These are phyloP conservation scores for Microdochium nivale DNA, from an alignment of 2,329 filamentous ascomycete species.

Conservation along the genomic window DNA sequence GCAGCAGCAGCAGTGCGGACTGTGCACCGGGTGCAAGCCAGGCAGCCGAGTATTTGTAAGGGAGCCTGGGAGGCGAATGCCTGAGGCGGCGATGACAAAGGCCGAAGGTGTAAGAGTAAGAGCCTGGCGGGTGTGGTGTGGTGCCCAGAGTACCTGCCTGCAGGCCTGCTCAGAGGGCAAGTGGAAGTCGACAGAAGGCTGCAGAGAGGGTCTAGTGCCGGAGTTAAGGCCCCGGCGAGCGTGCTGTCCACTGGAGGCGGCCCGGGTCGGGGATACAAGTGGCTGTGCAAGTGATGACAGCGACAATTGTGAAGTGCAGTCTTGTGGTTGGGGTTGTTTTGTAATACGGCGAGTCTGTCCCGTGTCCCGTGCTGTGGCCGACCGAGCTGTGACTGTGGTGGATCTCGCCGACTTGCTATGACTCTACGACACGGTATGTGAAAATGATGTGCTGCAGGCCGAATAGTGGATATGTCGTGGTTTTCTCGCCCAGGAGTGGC, in stretches of 20 bases:
- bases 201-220: neutral
- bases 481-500: no score
- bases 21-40: neutral
- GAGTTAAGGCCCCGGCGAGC: neutral
- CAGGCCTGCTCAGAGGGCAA: no score
- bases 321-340: neutral
- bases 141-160: neutral
- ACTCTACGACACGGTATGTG: neutral
- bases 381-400: neutral
- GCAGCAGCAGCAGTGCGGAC: neutral
- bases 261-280: neutral
- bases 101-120: neutral
- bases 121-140: no score
- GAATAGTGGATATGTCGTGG: no score
- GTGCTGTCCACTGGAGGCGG: neutral
- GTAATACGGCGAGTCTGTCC: neutral
- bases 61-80: neutral
- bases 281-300: neutral
- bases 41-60: constrained; percentile 1
- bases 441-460: no score
- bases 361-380: neutral
- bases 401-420: neutral
- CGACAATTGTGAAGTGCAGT: neutral
- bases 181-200: neutral
- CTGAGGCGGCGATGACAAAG: constrained; percentile 1